Conservation (phyloP, 2,329 filamentous ascomycete species). For the Cucurbitaria berberidis region DNA sequence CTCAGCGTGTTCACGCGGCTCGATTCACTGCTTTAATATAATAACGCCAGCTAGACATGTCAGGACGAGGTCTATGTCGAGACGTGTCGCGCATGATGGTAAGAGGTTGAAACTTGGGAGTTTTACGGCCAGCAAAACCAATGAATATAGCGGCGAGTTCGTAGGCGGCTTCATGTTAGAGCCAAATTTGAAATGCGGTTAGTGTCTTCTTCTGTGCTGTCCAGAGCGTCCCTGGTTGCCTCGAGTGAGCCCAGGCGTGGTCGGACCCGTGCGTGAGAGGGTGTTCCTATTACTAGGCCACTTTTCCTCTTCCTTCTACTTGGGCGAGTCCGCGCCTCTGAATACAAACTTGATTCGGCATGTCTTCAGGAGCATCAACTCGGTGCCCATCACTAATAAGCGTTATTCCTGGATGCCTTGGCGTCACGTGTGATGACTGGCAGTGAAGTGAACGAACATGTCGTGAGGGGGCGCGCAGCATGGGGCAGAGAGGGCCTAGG, state of each 20-base stretch:
- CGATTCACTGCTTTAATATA: constrained; percentile 82
- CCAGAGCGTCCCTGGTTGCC: constrained; percentile 40
- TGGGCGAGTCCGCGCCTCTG: constrained; percentile 25
- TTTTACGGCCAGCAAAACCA: constrained; percentile 11
- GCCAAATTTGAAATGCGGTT: constrained; percentile 9
- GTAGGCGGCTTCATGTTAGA: constrained; percentile 9
- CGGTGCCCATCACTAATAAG: constrained; percentile 5
- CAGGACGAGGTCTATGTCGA: neutral
- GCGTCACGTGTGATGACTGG: constrained; percentile 14
- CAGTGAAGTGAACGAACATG: constrained; percentile 7
- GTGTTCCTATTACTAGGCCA: constrained; percentile 2
- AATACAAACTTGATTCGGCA: constrained; percentile 21
- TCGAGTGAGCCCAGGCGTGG: constrained; percentile 28
- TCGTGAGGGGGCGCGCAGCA: neutral
- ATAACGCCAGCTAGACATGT: neutral
- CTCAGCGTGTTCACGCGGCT: constrained; percentile 96
- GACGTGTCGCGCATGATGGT: constrained; percentile 7
- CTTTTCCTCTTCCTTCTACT: constrained; percentile 19
- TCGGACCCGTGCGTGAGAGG: constrained; percentile 16
- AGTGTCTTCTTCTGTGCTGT: constrained; percentile 28
- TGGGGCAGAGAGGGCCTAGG: neutral
- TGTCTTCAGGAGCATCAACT: constrained; percentile 2
- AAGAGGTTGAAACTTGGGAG: constrained; percentile 12
- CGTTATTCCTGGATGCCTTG: constrained; percentile 7
- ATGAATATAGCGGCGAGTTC: constrained; percentile 13